These are phyloP conservation scores for Moesziomyces globuligerus DNA, from an alignment of 1,284 basidiomycete genomes.

Conservation along the genomic window DNA sequence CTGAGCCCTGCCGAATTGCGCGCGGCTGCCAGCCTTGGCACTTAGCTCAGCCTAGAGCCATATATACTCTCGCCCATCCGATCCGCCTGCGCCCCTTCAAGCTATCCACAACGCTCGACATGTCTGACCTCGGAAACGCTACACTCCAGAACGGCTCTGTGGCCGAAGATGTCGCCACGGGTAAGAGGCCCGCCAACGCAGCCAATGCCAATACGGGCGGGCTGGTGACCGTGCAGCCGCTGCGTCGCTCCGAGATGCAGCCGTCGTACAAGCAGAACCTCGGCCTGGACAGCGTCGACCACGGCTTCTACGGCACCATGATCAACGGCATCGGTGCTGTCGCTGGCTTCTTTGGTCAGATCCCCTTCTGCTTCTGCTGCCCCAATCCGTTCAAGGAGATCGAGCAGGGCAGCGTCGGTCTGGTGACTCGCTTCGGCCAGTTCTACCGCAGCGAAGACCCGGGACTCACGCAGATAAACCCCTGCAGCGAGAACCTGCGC, in stretches of 20 bases:
- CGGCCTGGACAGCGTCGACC: slow-evolving; percentile 44
- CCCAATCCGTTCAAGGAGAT: slow-evolving; percentile 76
- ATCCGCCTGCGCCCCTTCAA: not conserved
- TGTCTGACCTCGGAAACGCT: slow-evolving; percentile 25
- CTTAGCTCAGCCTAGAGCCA: no score
- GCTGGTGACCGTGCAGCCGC: slow-evolving; percentile 75
- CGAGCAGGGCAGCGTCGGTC: slow-evolving; percentile 86
- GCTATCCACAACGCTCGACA: slow-evolving; percentile 2
- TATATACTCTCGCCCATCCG: not conserved
- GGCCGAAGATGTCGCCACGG: slow-evolving; percentile 5
- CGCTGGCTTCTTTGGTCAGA: slow-evolving; percentile 73
- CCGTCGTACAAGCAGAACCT: slow-evolving; percentile 57
- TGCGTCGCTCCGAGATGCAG: slow-evolving; percentile 75
- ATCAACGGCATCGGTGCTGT: slow-evolving; percentile 53
- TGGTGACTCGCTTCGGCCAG: slow-evolving; percentile 87
- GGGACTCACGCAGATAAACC: slow-evolving; percentile 89
- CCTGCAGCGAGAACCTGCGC: slow-evolving; percentile 80
- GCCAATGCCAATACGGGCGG: slow-evolving; percentile 12
- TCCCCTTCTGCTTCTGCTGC: slow-evolving; percentile 78
- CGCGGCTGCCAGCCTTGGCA: no score
- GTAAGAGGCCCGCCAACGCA: slow-evolving; percentile 16
- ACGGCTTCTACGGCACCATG: slow-evolving; percentile 57
- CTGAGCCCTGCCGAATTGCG: no score
- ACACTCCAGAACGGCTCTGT: slow-evolving; percentile 11
- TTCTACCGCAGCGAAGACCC: slow-evolving; percentile 96